A percentile compares a stretch with the other conserved stretches of the same genome.
Evolutionary conservation across 2,329 filamentous ascomycete species (phyloP).

Genomic region (Acrocalymma vagum): DNA sequence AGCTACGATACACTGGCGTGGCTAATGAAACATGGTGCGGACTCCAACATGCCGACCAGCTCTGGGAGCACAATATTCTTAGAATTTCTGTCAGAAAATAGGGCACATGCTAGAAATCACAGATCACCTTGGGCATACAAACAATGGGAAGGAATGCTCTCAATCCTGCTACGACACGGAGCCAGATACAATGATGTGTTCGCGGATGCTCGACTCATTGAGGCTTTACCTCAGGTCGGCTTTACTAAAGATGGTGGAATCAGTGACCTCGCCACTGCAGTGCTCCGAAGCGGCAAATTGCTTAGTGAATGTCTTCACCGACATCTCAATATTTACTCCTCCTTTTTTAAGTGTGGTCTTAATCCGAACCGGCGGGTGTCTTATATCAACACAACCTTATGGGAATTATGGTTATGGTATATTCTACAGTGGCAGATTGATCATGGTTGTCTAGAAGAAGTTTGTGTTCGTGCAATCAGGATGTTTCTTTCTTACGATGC

Average conservation of each 20-base stretch:
- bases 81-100: neutral
- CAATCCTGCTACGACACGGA: slow-evolving; percentile 1
- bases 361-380: neutral
- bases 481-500: slow-evolving; percentile 3
- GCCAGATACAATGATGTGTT: slow-evolving; percentile 1
- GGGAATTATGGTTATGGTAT: slow-evolving; percentile 7
- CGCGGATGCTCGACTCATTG: neutral
- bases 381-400: slow-evolving; percentile 1
- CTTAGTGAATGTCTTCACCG: neutral
- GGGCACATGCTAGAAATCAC: neutral
- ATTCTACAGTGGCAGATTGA: neutral
- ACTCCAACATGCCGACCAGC: neutral
- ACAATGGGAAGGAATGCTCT: slow-evolving; percentile 2
- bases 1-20: slow-evolving; percentile 1
- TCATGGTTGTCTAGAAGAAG: slow-evolving; percentile 3
- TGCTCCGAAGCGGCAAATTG: too few species aligned
- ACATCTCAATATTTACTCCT: slow-evolving; percentile 1
- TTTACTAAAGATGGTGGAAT: neutral
- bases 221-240: neutral
- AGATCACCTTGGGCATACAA: neutral
- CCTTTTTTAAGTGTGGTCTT: slow-evolving; percentile 1
- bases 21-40: slow-evolving; percentile 3
- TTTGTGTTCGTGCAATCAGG: slow-evolving; percentile 2
- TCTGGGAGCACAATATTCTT: neutral
- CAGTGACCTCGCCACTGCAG: neutral